Base-by-base conservation (phyloP, 169 alveolate species). In the Plasmodium gaboni region DNA sequence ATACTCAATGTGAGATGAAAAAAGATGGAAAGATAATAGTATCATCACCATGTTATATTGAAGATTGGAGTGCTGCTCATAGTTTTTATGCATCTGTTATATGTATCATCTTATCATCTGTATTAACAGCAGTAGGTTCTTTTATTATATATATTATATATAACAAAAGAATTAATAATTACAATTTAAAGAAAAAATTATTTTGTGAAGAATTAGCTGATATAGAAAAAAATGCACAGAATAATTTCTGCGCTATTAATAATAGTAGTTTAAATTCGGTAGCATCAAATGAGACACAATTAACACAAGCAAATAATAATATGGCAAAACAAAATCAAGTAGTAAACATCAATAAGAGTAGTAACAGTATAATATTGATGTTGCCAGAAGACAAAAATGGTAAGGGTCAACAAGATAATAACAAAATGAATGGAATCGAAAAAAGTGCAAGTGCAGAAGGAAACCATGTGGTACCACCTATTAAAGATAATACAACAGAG, bases 21-120 rank as follows among this genome's bases (percentile, higher is more conserved):
- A 60, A 61, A 42, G 89, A 32, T 15, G 51, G 24, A 42, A 9
- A n/a, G 6, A 5, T 7, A 1, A 24, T 61, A 7, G 73, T 74
- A 10, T 48, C 19, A 19, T 7, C 28, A 15, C 95, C 95, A 8
- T 93, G 95, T 48, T 88, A 78, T 46, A 38, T 93, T 63, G 73
- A 90, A 28, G 92, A 74, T 42, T 93, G 95, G 95, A 89, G 91
- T 9, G 67, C 73, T 5, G 94, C 92, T 9, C 85, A 93, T 57
- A 1, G 57, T 1, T 71, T 78, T n/a, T 38, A 64, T 44, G 65
- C 95, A 0, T 9, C 74, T 2, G 61, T 85, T 1, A 87, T 74
- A 46, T 90, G 92, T 51, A 2, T 93, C 15, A 63, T 61, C 0
- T 26, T 92, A 26, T 88, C 95, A 7, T 51, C 53, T 17, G 4